Conservation (phyloP, 139 green algal species). For the Chlorella sp. region DNA sequence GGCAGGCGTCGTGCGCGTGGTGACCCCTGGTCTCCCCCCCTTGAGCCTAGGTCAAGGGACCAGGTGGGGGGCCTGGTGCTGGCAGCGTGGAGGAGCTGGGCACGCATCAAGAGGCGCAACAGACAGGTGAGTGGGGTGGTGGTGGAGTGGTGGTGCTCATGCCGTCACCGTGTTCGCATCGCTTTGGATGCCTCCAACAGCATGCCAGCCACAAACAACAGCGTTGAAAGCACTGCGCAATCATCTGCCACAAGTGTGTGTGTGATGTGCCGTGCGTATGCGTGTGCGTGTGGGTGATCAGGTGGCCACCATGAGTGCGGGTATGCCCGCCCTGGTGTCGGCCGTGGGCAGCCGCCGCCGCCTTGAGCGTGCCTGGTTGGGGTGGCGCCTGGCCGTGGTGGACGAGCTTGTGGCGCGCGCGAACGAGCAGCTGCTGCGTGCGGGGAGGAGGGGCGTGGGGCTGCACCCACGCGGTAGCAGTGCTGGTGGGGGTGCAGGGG, state of each 20-base stretch:
- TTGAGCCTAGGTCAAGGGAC: neutral
- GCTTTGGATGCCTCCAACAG: too few relatives aligned
- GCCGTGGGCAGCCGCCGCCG: conserved; percentile 24
- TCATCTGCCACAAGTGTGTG: too few relatives aligned
- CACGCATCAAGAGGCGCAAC: conserved; percentile 12
- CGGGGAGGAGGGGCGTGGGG: neutral
- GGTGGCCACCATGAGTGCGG: conserved; percentile 17
- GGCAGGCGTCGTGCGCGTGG: neutral
- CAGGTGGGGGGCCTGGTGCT: neutral
- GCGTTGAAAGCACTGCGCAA: too few relatives aligned
- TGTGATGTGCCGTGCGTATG: too few relatives aligned
- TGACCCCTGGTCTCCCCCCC: neutral
- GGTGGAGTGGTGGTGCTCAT: too few relatives aligned
- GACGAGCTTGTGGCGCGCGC: neutral
- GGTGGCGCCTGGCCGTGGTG: conserved; percentile 16
- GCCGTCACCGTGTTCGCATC: too few relatives aligned
- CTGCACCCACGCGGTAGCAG: neutral
- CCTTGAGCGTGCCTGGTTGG: conserved; percentile 29
- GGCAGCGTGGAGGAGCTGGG: conserved; percentile 1
- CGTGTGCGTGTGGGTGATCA: too few relatives aligned
- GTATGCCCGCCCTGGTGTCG: conserved; percentile 15
- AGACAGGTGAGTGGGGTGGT: conserved; percentile 3
- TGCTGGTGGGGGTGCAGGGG: too few relatives aligned
- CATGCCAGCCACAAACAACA: too few relatives aligned
- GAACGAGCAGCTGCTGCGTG: neutral